Evolutionary conservation across 2,329 filamentous ascomycete species (phyloP).

Genomic region (Ophiognomonia clavigignenti-juglandacearum): DNA sequence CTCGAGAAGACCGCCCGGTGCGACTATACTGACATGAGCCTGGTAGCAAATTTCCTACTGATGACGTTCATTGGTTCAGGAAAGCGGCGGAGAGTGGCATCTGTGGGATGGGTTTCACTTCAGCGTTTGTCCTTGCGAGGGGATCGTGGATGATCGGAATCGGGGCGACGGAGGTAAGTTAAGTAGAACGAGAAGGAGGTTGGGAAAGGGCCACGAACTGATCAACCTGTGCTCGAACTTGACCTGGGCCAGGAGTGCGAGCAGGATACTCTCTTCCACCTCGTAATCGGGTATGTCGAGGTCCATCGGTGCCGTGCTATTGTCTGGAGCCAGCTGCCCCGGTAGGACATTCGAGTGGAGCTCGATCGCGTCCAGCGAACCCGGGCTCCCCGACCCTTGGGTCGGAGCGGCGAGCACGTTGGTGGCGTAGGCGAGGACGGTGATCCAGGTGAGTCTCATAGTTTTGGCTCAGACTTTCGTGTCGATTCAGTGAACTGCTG

Average conservation of each 20-base stretch:
- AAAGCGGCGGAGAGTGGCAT: not conserved
- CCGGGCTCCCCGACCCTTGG: not conserved
- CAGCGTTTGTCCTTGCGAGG: not conserved
- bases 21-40: not conserved
- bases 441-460: not conserved
- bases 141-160: no score
- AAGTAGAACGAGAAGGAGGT: no score
- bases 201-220: no score
- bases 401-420: not conserved
- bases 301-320: no score
- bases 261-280: no score
- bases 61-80: not conserved
- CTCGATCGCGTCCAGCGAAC: not conserved
- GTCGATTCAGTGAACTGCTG: no score
- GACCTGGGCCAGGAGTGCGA: no score
- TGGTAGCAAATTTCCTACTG: not conserved
- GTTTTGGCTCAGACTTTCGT: not conserved
- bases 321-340: no score
- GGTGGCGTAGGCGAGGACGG: not conserved
- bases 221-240: no score
- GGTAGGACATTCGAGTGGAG: no score
- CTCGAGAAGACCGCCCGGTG: not conserved
- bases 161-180: not conserved
- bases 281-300: no score
- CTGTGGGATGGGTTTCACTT: not conserved